phyloP scores from a whole-genome alignment of 495 filamentous ascomycete species.

The Choiromyces venosus region DNA sequence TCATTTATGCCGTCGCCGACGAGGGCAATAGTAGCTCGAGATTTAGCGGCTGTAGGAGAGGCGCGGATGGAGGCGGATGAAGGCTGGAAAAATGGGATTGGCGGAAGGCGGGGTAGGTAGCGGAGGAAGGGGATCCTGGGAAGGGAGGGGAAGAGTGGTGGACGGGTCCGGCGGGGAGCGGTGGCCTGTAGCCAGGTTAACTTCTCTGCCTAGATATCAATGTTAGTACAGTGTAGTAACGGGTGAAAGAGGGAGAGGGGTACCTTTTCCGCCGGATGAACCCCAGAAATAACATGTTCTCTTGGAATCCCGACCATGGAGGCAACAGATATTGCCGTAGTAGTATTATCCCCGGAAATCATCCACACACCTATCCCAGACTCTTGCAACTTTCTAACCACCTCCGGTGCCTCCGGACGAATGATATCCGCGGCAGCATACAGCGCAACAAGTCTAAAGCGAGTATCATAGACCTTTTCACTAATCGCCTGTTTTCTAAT shows the following conservation, averaged over 20 bases:
- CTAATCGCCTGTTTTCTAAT: conserved; percentile 28
- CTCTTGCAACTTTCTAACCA: conserved; percentile 62
- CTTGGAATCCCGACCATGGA: conserved; percentile 64
- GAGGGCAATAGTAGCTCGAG: conserved; percentile 47
- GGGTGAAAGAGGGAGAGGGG: neutral
- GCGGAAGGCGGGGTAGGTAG: conserved; percentile 63
- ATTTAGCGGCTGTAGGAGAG: conserved; percentile 38
- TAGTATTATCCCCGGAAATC: conserved; percentile 77
- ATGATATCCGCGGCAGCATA: conserved; percentile 67
- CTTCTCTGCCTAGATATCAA: conserved; percentile 55
- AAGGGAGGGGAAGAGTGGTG: neutral
- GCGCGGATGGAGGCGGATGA: conserved; percentile 24
- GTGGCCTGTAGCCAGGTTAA: conserved; percentile 70
- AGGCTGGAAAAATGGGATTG: conserved; percentile 48
- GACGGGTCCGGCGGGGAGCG: neutral
- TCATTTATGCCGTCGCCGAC: conserved; percentile 86
- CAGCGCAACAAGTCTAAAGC: conserved; percentile 46
- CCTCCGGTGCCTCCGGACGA: conserved; percentile 61
- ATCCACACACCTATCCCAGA: conserved; percentile 72
- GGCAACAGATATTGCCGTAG: conserved; percentile 67
- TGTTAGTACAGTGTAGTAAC: neutral
- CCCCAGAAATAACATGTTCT: conserved; percentile 73
- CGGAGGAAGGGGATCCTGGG: neutral
- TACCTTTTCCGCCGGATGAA: conserved; percentile 70
- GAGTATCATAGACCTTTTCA: neutral